phyloP scores from a whole-genome alignment of 75 land plant species.

The Picea sitchensis region DNA sequence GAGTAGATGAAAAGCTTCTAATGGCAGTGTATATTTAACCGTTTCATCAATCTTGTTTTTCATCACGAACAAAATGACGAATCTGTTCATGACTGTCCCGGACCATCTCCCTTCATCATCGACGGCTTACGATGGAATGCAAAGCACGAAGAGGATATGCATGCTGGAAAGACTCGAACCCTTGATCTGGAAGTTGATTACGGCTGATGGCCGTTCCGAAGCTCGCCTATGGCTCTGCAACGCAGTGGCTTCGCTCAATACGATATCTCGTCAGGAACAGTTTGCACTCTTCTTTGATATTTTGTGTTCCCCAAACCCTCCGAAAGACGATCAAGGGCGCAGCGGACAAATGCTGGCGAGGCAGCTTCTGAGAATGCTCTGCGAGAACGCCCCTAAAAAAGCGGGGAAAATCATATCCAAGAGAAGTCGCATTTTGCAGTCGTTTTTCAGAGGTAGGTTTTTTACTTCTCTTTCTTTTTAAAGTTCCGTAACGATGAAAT shows the following conservation, averaged over 20 bases:
- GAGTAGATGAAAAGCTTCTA: too few relatives aligned
- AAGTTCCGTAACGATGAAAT: not conserved
- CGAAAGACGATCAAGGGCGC: slow-evolving; percentile 6
- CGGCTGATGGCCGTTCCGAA: slow-evolving; percentile 48
- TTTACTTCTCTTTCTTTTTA: not conserved
- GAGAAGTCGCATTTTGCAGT: slow-evolving; percentile 47
- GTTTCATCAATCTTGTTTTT: too few relatives aligned
- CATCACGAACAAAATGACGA: not conserved
- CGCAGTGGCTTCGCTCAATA: slow-evolving; percentile 39
- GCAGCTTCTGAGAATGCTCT: slow-evolving; percentile 58
- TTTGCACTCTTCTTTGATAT: slow-evolving; percentile 43
- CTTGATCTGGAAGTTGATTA: slow-evolving; percentile 43
- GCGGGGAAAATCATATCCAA: slow-evolving; percentile 49
- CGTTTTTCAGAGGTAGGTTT: slow-evolving; percentile 64
- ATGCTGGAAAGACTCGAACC: slow-evolving; percentile 43
- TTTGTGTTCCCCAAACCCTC: slow-evolving; percentile 21
- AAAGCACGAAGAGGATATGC: slow-evolving; percentile 17
- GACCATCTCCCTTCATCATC: not conserved
- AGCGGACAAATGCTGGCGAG: slow-evolving; percentile 14
- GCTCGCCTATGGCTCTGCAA: slow-evolving; percentile 82
- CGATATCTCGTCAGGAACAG: slow-evolving; percentile 40
- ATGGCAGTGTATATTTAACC: too few relatives aligned
- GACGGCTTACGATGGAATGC: not conserved
- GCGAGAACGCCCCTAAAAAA: slow-evolving; percentile 54
- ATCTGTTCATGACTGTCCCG: not conserved